Evolutionary conservation across 2,329 filamentous ascomycete species (phyloP), one percentile per base, ranked within the genome.

Genomic region (Elsinoe perseae): DNA sequence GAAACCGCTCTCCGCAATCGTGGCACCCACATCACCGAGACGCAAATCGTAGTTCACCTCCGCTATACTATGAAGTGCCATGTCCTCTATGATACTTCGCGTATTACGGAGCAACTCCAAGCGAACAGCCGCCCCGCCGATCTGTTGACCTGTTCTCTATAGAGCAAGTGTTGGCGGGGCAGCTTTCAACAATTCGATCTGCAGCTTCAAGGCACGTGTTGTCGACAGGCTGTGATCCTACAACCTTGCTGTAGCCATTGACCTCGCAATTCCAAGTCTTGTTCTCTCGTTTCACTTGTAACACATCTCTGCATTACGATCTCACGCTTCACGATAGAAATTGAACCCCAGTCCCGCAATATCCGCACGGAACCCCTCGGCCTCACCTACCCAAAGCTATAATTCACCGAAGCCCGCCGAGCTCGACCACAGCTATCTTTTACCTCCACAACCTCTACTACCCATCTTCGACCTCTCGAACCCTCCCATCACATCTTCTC

Each of bases 121-220:
- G 4, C 28, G 44, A 4, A n/a, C 44, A 32, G 27, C 9, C 25
- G n/a, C 9, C 3, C 2, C 14, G 44, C 25, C 25, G 25, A 50
- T 50, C 25, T 32, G 25, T 50, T 30, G 44, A 50, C 12, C 44
- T 43, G n/a, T n/a, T n/a, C 21, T 23, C 5, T 44, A 12, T 3
- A 6, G 25, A 32, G 44, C 44, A 44, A 44, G 40, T 44, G 7
- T 52, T 32, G 28, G 20, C 25, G 48, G 16, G 10, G 28, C 43
- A 52, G 48, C 48, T 52, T 36, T 52, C 48, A 52, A 52, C 48
- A 38, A 52, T 36, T 52, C 8, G 48, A 52, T 36, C 46, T 25
- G 27, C 43, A 50, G 44, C 40, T 44, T 25, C 38, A 42, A 42
- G 12, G 38, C 38, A 42, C 46, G 46, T 50, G 46, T 50, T n/a